phyloP scores from a whole-genome alignment of 257 asterid genomes.

The Coffea eugenioides region DNA sequence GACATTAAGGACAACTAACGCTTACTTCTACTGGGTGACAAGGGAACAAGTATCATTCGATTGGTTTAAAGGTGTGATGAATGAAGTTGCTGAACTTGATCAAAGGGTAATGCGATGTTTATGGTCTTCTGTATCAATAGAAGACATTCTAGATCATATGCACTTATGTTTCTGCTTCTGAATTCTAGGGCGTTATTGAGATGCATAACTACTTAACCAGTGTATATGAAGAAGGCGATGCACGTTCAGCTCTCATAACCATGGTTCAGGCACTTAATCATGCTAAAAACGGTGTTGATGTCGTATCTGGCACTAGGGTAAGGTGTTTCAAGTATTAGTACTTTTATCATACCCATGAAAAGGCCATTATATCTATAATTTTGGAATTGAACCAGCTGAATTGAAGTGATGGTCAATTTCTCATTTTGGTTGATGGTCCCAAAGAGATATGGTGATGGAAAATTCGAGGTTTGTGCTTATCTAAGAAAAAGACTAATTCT shows the following conservation, averaged over 20 bases:
- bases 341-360: neutral
- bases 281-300: slow-evolving; percentile 92
- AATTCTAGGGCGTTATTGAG: slow-evolving; percentile 76
- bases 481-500: neutral
- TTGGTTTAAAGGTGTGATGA: slow-evolving; percentile 97
- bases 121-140: neutral
- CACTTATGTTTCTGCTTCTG: slow-evolving; percentile 5
- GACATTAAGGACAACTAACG: slow-evolving; percentile 71
- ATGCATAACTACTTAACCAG: slow-evolving; percentile 97
- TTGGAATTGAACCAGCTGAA: neutral
- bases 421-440: slow-evolving; percentile 6
- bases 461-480: neutral
- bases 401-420: neutral
- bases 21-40: slow-evolving; percentile 97
- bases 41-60: slow-evolving; percentile 96
- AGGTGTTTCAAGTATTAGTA: slow-evolving; percentile 3
- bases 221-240: slow-evolving; percentile 97
- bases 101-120: slow-evolving; percentile 58
- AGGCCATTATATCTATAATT: neutral
- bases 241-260: slow-evolving; percentile 95
- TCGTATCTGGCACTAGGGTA: slow-evolving; percentile 90
- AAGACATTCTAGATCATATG: neutral
- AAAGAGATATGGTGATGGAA: neutral
- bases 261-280: slow-evolving; percentile 98
- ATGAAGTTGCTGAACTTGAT: slow-evolving; percentile 88